Evolutionary conservation across 2,329 filamentous ascomycete genomes (phyloP), one percentile per base, ranked within the genome.

Genomic region (Clonostachys rhizophaga): DNA sequence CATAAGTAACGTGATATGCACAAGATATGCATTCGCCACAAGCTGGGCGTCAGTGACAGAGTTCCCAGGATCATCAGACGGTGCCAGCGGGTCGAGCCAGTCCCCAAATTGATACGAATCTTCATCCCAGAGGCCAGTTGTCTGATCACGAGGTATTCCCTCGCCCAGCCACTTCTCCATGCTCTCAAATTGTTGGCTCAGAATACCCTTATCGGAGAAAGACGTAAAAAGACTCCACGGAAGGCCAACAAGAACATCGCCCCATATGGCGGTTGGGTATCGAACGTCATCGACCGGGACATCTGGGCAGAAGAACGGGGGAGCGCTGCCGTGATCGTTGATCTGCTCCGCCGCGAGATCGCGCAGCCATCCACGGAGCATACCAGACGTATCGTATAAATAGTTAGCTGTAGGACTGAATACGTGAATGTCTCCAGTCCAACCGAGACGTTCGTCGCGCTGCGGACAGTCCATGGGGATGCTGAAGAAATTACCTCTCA

Each of bases 381-480:
- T 73, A 0, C 73, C 76, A 0, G 67, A 58, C 1, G 73, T 71
- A 52, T 79, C 65, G 57, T 75, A 83, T 0, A 83, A 62, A 50
- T 74, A 81, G 43, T 69, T 74, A 0, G 75, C 71, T 0, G 76
- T 73, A 0, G 74, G 71, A 1, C 66, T 61, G 48, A 81, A 81
- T 2, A 71, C 67, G 34, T 72, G 71, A 8, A 68, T 62, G 51
- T 79, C 72, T 14, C 78, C 72, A 1, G 71, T 75, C 79, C 78
- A 78, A n/a, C 73, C 72, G 6, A 80, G 57, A 0, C 76, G 66
- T 57, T 81, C 76, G 47, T 81, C 76, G 2, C 75, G 65, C 50
- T 80, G 75, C 0, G 77, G 77, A 51, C 76, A 80, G 52, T 84
- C 80, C 0, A 78, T 83, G 0, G 78, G 78, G 1, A 83, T 60